Evolutionary conservation across 2,329 filamentous ascomycete species (phyloP).

Genomic region (Pseudocercospora vitis): DNA sequence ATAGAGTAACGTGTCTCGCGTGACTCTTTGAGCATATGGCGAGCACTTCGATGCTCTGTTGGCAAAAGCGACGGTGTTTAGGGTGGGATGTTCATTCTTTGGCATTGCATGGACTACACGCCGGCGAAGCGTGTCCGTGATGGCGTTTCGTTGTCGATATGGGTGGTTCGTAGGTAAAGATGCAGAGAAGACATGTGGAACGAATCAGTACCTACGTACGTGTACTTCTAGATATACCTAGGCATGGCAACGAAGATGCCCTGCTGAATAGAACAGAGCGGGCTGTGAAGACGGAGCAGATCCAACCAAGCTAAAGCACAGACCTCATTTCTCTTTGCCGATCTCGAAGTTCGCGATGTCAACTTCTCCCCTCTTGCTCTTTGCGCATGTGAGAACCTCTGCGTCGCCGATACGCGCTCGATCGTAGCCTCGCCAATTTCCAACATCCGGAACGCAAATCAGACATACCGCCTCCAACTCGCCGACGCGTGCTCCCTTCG

Average conservation of each 20-base stretch:
- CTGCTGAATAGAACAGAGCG: not conserved
- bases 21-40: conserved; percentile 7
- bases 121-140: conserved; percentile 12
- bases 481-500: not conserved
- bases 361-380: not conserved
- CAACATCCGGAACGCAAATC: not conserved
- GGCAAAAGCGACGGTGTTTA: conserved; percentile 19
- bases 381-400: conserved; percentile 8
- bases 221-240: conserved; percentile 11
- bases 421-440: not conserved
- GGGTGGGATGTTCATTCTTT: conserved; percentile 8
- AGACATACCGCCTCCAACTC: not conserved
- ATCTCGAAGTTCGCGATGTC: not conserved
- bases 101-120: conserved; percentile 8
- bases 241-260: conserved; percentile 3
- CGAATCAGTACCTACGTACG: conserved; percentile 4
- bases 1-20: conserved; percentile 8
- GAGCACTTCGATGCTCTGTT: conserved; percentile 17
- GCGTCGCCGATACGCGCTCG: not conserved
- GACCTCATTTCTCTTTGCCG: not conserved
- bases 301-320: not conserved
- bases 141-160: not conserved
- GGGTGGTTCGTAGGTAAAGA: not conserved
- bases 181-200: conserved; percentile 3
- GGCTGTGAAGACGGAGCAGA: not conserved